Evolutionary conservation across 768 basidiomycete species (phyloP).

Genomic region (Leccinum subtestaceum): DNA sequence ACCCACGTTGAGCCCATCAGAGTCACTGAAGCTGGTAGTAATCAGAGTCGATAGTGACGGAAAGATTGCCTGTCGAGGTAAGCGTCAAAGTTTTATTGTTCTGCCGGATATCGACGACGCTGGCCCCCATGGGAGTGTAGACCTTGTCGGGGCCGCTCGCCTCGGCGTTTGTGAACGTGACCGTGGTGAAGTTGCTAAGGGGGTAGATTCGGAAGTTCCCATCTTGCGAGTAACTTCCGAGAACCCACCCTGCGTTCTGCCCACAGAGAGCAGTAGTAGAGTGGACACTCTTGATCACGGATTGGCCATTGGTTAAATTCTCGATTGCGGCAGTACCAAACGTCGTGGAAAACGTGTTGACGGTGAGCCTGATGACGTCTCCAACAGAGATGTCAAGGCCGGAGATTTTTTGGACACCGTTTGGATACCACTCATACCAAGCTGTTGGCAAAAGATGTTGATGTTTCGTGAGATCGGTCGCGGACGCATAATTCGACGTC

Average conservation of each 20-base stretch:
- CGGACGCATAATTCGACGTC: too few species aligned
- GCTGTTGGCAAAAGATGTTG: background rate
- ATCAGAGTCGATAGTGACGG: background rate
- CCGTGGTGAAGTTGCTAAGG: slow-evolving; percentile 4
- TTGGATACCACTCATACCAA: slow-evolving; percentile 10
- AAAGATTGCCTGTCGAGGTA: background rate
- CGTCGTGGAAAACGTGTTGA: background rate
- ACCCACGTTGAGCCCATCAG: background rate
- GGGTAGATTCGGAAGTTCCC: background rate
- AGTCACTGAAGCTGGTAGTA: background rate
- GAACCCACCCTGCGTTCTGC: slow-evolving; percentile 8
- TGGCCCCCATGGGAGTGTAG: background rate
- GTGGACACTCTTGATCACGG: background rate
- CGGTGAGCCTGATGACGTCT: slow-evolving; percentile 2
- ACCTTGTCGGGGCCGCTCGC: background rate
- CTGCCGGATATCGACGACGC: slow-evolving; percentile 2
- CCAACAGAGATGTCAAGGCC: slow-evolving; percentile 1
- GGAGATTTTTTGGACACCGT: background rate
- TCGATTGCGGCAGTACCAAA: slow-evolving; percentile 6
- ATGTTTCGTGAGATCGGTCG: background rate
- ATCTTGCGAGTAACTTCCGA: slow-evolving; percentile 1
- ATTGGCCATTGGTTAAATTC: slow-evolving; percentile 6
- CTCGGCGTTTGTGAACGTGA: slow-evolving; percentile 5
- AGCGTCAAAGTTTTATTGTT: background rate
- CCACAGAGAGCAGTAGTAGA: slow-evolving; percentile 5